phyloP scores from a whole-genome alignment of 176 grass and related monocot species.

The Cenchrus americanus region DNA sequence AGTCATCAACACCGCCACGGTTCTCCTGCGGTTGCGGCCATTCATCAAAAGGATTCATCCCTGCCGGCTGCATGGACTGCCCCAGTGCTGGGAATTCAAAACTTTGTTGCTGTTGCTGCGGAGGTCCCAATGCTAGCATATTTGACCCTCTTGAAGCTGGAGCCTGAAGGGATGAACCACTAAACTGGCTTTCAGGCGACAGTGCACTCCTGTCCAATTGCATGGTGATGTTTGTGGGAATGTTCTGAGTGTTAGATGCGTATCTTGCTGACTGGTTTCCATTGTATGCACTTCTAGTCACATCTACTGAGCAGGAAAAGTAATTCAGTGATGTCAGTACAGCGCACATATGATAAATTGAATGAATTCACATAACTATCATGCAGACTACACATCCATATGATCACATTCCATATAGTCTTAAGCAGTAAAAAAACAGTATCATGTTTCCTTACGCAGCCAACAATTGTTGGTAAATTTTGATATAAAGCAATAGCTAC shows the following conservation, averaged over 20 bases:
- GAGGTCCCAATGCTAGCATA: constrained; percentile 59
- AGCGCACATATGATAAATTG: constrained; percentile 1
- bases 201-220: constrained; percentile 52
- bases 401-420: constrained; percentile 8
- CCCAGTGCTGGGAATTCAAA: constrained; percentile 55
- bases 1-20: constrained; percentile 69
- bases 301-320: constrained; percentile 52
- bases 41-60: constrained; percentile 47
- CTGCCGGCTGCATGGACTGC: constrained; percentile 46
- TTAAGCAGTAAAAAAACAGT: background rate
- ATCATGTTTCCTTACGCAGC: constrained; percentile 22
- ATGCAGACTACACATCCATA: constrained; percentile 6
- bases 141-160: constrained; percentile 54
- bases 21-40: constrained; percentile 53
- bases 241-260: constrained; percentile 43
- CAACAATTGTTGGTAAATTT: background rate
- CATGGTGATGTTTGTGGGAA: constrained; percentile 30
- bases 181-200: constrained; percentile 57
- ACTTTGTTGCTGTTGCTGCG: constrained; percentile 54
- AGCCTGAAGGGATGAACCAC: constrained; percentile 46
- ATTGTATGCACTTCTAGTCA: constrained; percentile 48
- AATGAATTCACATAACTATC: constrained; percentile 2
- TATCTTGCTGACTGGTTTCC: constrained; percentile 54
- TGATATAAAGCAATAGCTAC: constrained; percentile 7
- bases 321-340: constrained; percentile 21